A percentile compares a stretch with the other conserved stretches of the same genome.
Conservation (phyloP, 768 basidiomycete species). For the Collybiopsis confluens region DNA sequence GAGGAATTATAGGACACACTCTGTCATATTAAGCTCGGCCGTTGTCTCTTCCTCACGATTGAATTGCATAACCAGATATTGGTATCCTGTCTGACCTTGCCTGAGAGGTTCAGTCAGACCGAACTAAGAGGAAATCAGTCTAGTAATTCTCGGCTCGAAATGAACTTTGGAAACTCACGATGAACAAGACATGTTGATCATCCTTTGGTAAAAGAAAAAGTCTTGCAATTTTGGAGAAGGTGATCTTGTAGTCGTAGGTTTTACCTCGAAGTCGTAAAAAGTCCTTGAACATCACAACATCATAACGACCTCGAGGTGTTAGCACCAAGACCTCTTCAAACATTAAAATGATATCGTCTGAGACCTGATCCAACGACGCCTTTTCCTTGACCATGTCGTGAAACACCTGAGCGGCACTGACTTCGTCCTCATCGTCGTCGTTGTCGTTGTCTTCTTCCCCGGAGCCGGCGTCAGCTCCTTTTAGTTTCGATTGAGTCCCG, state of each 20-base stretch:
- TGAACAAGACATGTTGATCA: conserved; percentile 92
- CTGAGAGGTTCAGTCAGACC: conserved; percentile 90
- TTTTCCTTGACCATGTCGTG: conserved; percentile 95
- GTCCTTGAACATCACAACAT: conserved; percentile 96
- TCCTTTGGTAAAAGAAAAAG: conserved; percentile 96
- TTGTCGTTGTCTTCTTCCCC: conserved; percentile 58
- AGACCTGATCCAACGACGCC: conserved; percentile 89
- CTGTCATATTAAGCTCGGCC: conserved; percentile 87
- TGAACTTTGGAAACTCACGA: conserved; percentile 51
- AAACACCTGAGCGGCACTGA: conserved; percentile 93
- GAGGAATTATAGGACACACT: conserved; percentile 45
- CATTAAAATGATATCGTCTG: conserved; percentile 87
- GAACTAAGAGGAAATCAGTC: conserved; percentile 44
- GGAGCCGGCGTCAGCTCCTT: conserved; percentile 69
- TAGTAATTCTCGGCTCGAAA: not conserved
- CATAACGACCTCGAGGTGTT: conserved; percentile 94
- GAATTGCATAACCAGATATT: conserved; percentile 98
- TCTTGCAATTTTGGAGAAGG: conserved; percentile 81
- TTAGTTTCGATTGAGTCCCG: conserved; percentile 60
- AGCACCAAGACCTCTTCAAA: conserved; percentile 94
- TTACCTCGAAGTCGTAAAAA: conserved; percentile 96
- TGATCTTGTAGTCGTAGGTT: conserved; percentile 98
- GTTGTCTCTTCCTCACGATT: conserved; percentile 96
- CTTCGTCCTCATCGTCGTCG: conserved; percentile 80
- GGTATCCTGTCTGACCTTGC: conserved; percentile 97